Conservation (phyloP, 2,329 filamentous ascomycete genomes). For the Elsinoe perseae region DNA sequence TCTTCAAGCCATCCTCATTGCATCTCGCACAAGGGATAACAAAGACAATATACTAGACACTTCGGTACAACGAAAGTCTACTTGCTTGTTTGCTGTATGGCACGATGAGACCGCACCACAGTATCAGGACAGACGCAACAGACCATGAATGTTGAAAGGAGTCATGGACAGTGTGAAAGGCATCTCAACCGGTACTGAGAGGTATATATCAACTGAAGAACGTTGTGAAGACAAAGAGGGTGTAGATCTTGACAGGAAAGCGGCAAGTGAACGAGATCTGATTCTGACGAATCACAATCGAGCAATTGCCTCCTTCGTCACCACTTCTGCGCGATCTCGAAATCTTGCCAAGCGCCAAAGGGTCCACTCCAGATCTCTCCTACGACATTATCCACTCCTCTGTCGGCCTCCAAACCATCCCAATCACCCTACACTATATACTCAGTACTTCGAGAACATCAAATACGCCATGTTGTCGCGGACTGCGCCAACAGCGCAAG, state of each 20-base stretch:
- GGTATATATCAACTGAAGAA: too few species aligned
- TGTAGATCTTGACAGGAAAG: background rate
- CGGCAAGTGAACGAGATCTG: background rate
- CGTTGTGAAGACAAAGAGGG: background rate
- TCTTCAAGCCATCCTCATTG: too few species aligned
- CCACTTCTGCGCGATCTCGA: conserved; percentile 3
- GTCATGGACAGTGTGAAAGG: too few species aligned
- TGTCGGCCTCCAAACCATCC: background rate
- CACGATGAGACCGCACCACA: too few species aligned
- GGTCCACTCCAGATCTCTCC: conserved; percentile 4
- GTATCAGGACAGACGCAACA: too few species aligned
- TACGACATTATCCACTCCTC: background rate
- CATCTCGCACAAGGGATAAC: too few species aligned
- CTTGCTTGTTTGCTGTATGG: too few species aligned
- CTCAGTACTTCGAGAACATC: background rate
- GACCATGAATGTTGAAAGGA: too few species aligned
- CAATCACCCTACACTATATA: background rate
- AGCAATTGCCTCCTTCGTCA: background rate
- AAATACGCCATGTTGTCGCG: conserved; percentile 33
- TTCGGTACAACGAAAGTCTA: too few species aligned
- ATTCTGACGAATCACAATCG: background rate
- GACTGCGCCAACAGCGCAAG: conserved; percentile 33
- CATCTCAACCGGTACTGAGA: too few species aligned
- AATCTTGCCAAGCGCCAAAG: conserved; percentile 3
- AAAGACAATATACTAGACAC: too few species aligned